Percentiles rank a stretch among this genome's conserved stretches.
These are phyloP conservation scores for Begonia peltatifolia DNA, from an alignment of 306 rosid species.

Conservation along the genomic window DNA sequence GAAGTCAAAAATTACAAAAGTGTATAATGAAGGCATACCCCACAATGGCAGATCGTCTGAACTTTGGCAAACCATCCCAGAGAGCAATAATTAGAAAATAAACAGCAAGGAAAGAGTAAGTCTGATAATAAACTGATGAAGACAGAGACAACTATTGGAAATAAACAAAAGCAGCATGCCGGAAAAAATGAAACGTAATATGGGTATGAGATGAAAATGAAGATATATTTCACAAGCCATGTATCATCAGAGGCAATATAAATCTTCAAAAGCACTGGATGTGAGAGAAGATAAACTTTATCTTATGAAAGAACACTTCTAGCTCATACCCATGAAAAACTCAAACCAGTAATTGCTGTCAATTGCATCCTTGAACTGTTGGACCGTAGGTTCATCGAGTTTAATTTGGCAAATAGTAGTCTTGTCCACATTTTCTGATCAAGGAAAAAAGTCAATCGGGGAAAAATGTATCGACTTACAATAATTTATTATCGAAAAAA, in stretches of 20 bases:
- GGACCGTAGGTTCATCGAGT: constrained; percentile 51
- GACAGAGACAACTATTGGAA: background rate
- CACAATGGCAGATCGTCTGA: constrained; percentile 96
- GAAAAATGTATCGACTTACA: background rate
- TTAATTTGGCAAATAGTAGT: constrained; percentile 41
- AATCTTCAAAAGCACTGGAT: no score
- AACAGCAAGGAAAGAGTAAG: constrained; percentile 19
- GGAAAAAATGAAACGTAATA: background rate
- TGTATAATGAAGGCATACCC: constrained; percentile 41
- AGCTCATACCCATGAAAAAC: constrained; percentile 80
- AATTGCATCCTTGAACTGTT: constrained; percentile 84
- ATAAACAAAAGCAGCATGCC: background rate
- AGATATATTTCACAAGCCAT: background rate
- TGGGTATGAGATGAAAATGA: no score
- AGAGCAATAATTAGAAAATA: background rate
- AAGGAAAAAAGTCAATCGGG: constrained; percentile 4
- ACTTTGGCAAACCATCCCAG: constrained; percentile 23
- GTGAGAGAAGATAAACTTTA: no score
- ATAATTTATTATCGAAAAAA: background rate
- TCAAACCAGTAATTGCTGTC: constrained; percentile 89
- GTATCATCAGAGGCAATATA: no score
- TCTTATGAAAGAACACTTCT: no score
- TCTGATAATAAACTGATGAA: constrained; percentile 1
- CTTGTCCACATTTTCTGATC: constrained; percentile 62
- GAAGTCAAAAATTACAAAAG: background rate